Conservation (phyloP, 108 stramenopile species). For the Craspedostauros australis region DNA sequence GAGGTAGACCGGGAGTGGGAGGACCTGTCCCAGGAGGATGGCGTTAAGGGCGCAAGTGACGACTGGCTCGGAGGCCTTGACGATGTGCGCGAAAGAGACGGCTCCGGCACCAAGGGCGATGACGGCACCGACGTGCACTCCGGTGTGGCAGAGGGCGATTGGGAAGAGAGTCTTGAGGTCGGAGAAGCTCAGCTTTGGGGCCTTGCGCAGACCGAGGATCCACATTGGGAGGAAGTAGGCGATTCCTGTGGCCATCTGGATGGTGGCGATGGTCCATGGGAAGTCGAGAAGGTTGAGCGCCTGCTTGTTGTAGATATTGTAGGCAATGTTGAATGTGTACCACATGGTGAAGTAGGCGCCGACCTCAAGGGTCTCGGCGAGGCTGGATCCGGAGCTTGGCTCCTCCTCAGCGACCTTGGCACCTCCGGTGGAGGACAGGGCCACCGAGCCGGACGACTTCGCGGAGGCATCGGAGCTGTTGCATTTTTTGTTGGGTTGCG, state of each 20-base stretch:
- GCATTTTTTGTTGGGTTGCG: not conserved
- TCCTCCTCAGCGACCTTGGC: conserved; percentile 43
- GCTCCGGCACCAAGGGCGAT: conserved; percentile 96
- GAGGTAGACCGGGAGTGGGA: conserved; percentile 81
- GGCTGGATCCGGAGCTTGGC: conserved; percentile 26
- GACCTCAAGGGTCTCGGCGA: conserved; percentile 73
- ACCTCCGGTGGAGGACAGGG: conserved; percentile 55
- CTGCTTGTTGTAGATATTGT: conserved; percentile 99
- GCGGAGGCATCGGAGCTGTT: conserved; percentile 37
- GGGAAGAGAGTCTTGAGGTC: conserved; percentile 91
- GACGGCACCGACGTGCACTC: conserved; percentile 95
- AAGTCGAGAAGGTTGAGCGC: conserved; percentile 86
- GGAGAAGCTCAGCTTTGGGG: conserved; percentile 77
- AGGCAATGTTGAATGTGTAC: conserved; percentile 98
- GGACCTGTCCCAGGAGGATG: conserved; percentile 80
- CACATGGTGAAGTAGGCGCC: conserved; percentile 92
- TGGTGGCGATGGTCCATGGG: conserved; percentile 93
- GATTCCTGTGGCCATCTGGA: conserved; percentile 93
- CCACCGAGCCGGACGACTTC: no score
- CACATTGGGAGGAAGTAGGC: conserved; percentile 88
- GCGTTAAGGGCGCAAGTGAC: conserved; percentile 92
- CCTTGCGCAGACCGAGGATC: conserved; percentile 79
- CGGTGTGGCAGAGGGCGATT: conserved; percentile 94
- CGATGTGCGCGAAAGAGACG: conserved; percentile 99
- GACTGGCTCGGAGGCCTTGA: conserved; percentile 98